phyloP scores from a whole-genome alignment of 2,329 filamentous ascomycete species.

The Hypoxylon sp. region DNA sequence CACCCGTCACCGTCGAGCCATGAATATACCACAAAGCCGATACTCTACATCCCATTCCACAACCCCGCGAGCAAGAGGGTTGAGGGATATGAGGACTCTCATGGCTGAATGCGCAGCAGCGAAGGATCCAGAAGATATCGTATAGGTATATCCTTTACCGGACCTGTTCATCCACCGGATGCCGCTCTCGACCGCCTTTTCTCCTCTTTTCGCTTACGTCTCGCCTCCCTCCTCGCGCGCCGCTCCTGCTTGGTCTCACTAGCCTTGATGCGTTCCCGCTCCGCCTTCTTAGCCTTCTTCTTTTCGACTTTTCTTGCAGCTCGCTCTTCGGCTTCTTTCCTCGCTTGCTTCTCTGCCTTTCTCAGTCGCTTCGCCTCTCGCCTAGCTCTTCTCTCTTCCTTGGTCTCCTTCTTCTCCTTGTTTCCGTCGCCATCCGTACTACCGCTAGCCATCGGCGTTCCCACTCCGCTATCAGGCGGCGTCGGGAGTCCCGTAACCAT shows the following conservation, averaged over 20 bases:
- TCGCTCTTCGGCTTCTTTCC: conserved; percentile 44
- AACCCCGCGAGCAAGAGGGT: not conserved
- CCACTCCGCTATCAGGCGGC: conserved; percentile 53
- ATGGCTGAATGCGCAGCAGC: not conserved
- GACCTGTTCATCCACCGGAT: conserved; percentile 31
- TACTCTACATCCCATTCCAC: not conserved
- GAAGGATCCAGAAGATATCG: not conserved
- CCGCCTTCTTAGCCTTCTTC: conserved; percentile 63
- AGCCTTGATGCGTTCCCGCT: conserved; percentile 55
- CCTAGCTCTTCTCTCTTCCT: conserved; percentile 49
- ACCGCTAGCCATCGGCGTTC: conserved; percentile 44
- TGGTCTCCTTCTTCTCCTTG: conserved; percentile 57
- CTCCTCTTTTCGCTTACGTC: conserved; percentile 57
- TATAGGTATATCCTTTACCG: not conserved
- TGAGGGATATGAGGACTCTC: not conserved
- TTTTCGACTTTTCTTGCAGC: conserved; percentile 51
- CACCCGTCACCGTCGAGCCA: not conserved
- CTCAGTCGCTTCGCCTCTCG: conserved; percentile 48
- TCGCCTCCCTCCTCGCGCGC: conserved; percentile 61
- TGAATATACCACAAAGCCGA: not conserved
- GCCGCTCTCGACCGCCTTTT: conserved; percentile 49
- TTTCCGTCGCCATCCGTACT: conserved; percentile 53
- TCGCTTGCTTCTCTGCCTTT: conserved; percentile 53
- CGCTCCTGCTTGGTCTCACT: conserved; percentile 64
- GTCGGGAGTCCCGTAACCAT: conserved; percentile 48